These are phyloP conservation scores for Boletus tylopilopsis DNA, from an alignment of 768 basidiomycete species.

Conservation along the genomic window DNA sequence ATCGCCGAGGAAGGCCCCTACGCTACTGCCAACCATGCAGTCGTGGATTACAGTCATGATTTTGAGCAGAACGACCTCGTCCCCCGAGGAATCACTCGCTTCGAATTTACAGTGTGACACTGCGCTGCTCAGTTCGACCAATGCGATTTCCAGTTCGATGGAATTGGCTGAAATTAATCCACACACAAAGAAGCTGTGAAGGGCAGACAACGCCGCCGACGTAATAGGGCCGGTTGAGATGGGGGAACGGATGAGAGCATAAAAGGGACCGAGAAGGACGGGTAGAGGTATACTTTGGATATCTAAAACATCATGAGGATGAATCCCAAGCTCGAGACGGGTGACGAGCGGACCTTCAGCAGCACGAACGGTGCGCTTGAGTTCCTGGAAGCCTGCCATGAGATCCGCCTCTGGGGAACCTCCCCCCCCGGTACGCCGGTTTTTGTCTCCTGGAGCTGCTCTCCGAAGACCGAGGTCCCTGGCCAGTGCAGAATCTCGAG, in stretches of 20 bases:
- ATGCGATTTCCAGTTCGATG: constrained; percentile 55
- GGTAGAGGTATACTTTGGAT: constrained; percentile 54
- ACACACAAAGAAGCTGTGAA: constrained; percentile 85
- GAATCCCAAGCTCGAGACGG: constrained; percentile 4
- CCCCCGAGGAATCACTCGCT: constrained; percentile 94
- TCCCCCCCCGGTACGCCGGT: constrained; percentile 44
- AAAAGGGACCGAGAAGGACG: constrained; percentile 79
- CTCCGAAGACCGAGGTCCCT: constrained; percentile 72
- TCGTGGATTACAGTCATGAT: constrained; percentile 89
- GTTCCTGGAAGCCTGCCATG: constrained; percentile 85
- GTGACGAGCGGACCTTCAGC: constrained; percentile 52
- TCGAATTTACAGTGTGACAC: constrained; percentile 98
- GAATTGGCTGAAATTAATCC: constrained; percentile 63
- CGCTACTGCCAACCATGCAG: constrained; percentile 61
- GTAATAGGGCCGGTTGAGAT: constrained; percentile 97
- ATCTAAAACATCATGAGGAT: constrained; percentile 44
- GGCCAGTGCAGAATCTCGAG: constrained; percentile 65
- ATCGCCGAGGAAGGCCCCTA: constrained; percentile 77
- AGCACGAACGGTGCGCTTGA: constrained; percentile 71
- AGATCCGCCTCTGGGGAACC: constrained; percentile 75
- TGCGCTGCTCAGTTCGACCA: constrained; percentile 82
- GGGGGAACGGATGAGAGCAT: constrained; percentile 89
- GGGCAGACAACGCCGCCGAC: constrained; percentile 82
- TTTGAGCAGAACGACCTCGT: constrained; percentile 91
- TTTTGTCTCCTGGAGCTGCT: constrained; percentile 43